phyloP scores from a whole-genome alignment of 148 eudicot genomes.

The Cornus kousa region DNA sequence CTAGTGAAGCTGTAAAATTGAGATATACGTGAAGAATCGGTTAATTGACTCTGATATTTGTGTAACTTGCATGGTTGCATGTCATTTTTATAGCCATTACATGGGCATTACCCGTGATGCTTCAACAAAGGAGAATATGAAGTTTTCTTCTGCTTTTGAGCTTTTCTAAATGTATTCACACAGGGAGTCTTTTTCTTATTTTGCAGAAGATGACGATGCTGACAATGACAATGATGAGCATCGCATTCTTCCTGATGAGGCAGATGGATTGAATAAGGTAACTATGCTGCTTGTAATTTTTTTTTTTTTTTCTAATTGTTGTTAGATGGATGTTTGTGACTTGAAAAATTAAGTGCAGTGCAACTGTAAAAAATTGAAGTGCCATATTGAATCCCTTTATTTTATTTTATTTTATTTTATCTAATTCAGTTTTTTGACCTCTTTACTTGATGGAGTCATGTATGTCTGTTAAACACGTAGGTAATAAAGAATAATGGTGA shows the following conservation, averaged over 20 bases:
- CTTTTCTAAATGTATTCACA: not conserved
- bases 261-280: conserved; percentile 41
- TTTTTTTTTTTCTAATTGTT: not conserved
- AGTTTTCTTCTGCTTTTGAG: not conserved
- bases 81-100: too few relatives aligned
- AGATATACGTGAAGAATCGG: not conserved
- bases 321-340: not conserved
- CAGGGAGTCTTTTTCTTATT: not conserved
- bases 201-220: conserved; percentile 51
- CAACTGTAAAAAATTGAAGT: not conserved
- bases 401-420: too few relatives aligned
- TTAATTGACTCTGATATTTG: not conserved
- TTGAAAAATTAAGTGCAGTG: not conserved
- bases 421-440: not conserved
- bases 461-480: not conserved
- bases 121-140: too few relatives aligned
- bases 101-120: too few relatives aligned
- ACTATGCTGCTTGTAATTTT: not conserved
- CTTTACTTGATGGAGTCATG: not conserved
- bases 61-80: too few relatives aligned
- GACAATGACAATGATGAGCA: conserved; percentile 29
- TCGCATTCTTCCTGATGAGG: conserved; percentile 16
- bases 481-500: too few relatives aligned
- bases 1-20: not conserved
- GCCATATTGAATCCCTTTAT: not conserved